Conservation (phyloP, 148 eudicot genomes). For the Rheum nobile region DNA sequence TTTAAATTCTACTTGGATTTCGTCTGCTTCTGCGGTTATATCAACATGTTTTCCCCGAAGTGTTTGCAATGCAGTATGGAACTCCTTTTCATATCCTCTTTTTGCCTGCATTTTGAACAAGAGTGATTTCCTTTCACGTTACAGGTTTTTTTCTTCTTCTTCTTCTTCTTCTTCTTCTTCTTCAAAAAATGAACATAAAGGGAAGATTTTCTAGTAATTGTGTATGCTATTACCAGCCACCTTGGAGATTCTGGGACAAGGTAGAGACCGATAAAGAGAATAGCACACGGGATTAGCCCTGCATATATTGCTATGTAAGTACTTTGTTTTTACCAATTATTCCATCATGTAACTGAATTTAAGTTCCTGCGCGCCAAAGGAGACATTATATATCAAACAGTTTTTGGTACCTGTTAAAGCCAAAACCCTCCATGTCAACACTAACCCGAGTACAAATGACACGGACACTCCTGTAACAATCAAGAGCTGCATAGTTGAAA, state of each 20-base stretch:
- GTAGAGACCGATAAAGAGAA: slow-evolving; percentile 58
- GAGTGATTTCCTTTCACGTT: no score
- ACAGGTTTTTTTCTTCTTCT: no score
- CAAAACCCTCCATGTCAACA: slow-evolving; percentile 64
- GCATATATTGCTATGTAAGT: slow-evolving; percentile 19
- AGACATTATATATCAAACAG: not conserved
- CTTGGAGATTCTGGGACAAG: slow-evolving; percentile 91
- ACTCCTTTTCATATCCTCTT: slow-evolving; percentile 34
- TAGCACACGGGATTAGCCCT: slow-evolving; percentile 70
- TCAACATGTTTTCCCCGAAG: slow-evolving; percentile 48
- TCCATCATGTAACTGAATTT: no score
- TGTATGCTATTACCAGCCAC: slow-evolving; percentile 60
- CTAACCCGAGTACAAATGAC: slow-evolving; percentile 60
- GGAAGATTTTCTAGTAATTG: not conserved
- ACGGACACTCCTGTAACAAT: slow-evolving; percentile 65
- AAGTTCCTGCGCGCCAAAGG: no score
- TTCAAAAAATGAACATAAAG: no score
- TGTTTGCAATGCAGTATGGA: slow-evolving; percentile 30
- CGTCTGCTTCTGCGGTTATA: slow-evolving; percentile 48
- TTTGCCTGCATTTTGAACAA: slow-evolving; percentile 37
- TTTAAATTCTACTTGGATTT: slow-evolving; percentile 27
- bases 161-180: no score
- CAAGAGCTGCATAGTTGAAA: slow-evolving; percentile 69
- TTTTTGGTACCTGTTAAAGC: slow-evolving; percentile 51
- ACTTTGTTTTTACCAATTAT: no score